These are phyloP conservation scores for Plasmodium knowlesi DNA, from an alignment of 169 alveolate genomes.

Conservation along the genomic window DNA sequence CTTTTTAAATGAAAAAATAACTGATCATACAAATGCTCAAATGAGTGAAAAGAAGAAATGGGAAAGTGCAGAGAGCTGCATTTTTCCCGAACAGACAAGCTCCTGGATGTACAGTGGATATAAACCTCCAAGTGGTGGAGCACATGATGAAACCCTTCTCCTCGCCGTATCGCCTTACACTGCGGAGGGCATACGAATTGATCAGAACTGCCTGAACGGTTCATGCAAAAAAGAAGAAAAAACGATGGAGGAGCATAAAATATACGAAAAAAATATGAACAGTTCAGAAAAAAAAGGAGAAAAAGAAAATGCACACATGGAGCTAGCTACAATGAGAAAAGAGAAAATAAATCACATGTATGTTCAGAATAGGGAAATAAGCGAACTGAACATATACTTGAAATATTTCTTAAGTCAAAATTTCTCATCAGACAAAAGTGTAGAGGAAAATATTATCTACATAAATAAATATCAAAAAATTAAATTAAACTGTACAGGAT, in stretches of 20 bases:
- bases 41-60: background rate
- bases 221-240: background rate
- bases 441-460: slow-evolving; percentile 27
- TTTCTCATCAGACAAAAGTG: slow-evolving; percentile 5
- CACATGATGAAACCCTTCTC: background rate
- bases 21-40: background rate
- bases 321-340: slow-evolving; percentile 24
- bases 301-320: slow-evolving; percentile 4
- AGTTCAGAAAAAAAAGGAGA: background rate
- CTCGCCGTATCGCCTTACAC: background rate
- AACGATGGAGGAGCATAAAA: background rate
- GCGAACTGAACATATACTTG: slow-evolving; percentile 26
- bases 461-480: slow-evolving; percentile 26
- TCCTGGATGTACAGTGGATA: background rate
- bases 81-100: background rate
- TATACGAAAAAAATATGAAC: background rate
- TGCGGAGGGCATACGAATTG: background rate
- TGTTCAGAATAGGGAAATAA: slow-evolving; percentile 20
- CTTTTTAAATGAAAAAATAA: background rate
- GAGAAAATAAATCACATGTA: slow-evolving; percentile 39
- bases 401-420: slow-evolving; percentile 54
- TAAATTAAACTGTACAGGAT: slow-evolving; percentile 37
- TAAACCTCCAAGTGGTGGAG: background rate
- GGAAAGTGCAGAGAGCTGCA: background rate
- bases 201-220: background rate